A percentile compares a stretch with the other conserved stretches of the same genome.
These are phyloP conservation scores for Mycena metata DNA, from an alignment of 768 basidiomycete species.

Conservation along the genomic window DNA sequence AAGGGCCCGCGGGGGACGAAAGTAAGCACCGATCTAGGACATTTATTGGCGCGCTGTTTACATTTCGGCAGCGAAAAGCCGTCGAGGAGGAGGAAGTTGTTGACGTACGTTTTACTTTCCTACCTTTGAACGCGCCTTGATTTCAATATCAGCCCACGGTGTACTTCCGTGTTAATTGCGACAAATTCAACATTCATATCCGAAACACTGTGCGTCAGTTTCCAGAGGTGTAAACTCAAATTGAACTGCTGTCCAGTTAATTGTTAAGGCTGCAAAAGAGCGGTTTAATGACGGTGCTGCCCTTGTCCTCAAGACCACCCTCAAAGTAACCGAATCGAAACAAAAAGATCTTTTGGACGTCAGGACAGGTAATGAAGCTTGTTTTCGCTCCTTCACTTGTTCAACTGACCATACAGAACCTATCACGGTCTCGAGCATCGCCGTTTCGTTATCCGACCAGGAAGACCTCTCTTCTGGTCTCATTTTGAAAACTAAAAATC, in stretches of 20 bases:
- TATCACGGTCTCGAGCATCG: slow-evolving; percentile 74
- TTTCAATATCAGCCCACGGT: slow-evolving; percentile 67
- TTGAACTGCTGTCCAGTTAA: slow-evolving; percentile 65
- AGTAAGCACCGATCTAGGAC: slow-evolving; percentile 49
- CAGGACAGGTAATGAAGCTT: slow-evolving; percentile 66
- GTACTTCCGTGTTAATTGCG: slow-evolving; percentile 90
- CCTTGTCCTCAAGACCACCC: slow-evolving; percentile 74
- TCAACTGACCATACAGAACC: slow-evolving; percentile 60
- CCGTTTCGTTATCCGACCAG: slow-evolving; percentile 73
- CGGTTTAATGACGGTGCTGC: slow-evolving; percentile 85
- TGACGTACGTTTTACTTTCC: slow-evolving; percentile 65
- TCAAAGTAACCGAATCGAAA: slow-evolving; percentile 77
- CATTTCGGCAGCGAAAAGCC: slow-evolving; percentile 55
- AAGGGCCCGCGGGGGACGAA: slow-evolving; percentile 64
- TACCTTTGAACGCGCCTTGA: slow-evolving; percentile 4
- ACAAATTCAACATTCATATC: slow-evolving; percentile 88
- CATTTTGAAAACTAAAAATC: slow-evolving; percentile 66
- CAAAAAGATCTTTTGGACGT: slow-evolving; percentile 73
- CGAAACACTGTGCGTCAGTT: slow-evolving; percentile 80
- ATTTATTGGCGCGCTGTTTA: slow-evolving; percentile 8
- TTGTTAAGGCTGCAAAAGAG: slow-evolving; percentile 81
- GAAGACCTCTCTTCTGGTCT: slow-evolving; percentile 75
- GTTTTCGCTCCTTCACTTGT: not conserved
- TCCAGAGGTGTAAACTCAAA: not conserved
- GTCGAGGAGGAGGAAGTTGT: slow-evolving; percentile 69